These are phyloP conservation scores for Suillus occidentalis DNA, from an alignment of 768 basidiomycete genomes.

Conservation along the genomic window DNA sequence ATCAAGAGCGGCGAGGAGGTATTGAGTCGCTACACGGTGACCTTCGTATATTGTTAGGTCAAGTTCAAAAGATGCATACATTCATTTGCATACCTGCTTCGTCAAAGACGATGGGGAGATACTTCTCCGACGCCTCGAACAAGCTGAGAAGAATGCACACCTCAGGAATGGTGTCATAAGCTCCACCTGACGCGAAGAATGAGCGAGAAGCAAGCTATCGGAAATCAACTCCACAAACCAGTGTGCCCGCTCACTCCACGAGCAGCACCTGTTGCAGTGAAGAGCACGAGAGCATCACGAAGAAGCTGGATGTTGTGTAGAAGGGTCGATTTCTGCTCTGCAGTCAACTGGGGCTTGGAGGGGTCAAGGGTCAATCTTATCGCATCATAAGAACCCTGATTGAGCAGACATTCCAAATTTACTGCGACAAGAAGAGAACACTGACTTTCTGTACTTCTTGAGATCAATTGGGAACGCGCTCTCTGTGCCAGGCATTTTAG, in stretches of 20 bases:
- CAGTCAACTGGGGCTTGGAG: constrained; percentile 55
- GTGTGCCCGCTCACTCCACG: constrained; percentile 88
- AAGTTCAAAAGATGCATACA: neutral
- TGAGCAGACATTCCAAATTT: constrained; percentile 2
- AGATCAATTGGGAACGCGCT: constrained; percentile 76
- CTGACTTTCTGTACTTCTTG: constrained; percentile 70
- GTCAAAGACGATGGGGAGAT: constrained; percentile 71
- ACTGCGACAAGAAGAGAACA: neutral
- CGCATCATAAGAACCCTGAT: constrained; percentile 8
- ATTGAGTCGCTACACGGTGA: constrained; percentile 89
- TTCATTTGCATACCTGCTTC: constrained; percentile 64
- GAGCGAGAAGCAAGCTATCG: constrained; percentile 16
- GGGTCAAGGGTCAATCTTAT: constrained; percentile 73
- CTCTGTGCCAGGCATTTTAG: constrained; percentile 41
- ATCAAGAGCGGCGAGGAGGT: constrained; percentile 77
- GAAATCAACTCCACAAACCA: constrained; percentile 36
- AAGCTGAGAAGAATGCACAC: constrained; percentile 76
- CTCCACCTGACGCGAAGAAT: constrained; percentile 42
- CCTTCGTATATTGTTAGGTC: constrained; percentile 42
- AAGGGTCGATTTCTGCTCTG: constrained; percentile 60
- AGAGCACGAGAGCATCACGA: constrained; percentile 82
- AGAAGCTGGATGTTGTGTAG: constrained; percentile 74
- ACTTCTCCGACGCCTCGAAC: constrained; percentile 63
- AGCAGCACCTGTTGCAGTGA: constrained; percentile 84
- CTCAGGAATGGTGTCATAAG: constrained; percentile 81